These are phyloP conservation scores for Eucalyptus regnans DNA, from an alignment of 345 rosid genomes.

Conservation along the genomic window DNA sequence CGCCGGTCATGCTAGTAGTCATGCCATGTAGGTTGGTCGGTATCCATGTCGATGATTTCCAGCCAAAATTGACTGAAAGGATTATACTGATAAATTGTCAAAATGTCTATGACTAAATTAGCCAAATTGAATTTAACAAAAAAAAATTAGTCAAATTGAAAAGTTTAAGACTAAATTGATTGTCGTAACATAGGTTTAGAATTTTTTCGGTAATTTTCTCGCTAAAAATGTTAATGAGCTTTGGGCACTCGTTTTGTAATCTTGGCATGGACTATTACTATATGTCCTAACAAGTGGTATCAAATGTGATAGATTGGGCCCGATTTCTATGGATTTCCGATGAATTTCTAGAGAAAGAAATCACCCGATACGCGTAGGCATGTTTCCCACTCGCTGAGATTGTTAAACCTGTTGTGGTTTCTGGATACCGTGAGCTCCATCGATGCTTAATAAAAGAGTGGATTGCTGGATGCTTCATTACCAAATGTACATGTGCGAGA, in stretches of 20 bases:
- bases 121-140: neutral
- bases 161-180: neutral
- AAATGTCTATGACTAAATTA: neutral
- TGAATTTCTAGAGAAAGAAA: neutral
- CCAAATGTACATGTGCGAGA: neutral
- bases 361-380: neutral
- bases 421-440: neutral
- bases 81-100: too few species aligned
- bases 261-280: neutral
- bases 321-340: neutral
- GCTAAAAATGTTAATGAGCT: neutral
- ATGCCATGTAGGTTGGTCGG: rapidly evolving
- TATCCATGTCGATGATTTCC: neutral
- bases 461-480: neutral
- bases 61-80: neutral
- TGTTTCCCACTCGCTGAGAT: neutral
- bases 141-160: neutral
- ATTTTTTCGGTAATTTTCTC: too few species aligned
- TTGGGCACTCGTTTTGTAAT: neutral
- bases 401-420: neutral
- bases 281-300: neutral
- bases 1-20: neutral
- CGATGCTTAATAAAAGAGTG: neutral
- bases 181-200: rapidly evolving
- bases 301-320: neutral